These are phyloP conservation scores for Penicillium freii DNA, from an alignment of 2,329 filamentous ascomycete genomes.

Conservation along the genomic window DNA sequence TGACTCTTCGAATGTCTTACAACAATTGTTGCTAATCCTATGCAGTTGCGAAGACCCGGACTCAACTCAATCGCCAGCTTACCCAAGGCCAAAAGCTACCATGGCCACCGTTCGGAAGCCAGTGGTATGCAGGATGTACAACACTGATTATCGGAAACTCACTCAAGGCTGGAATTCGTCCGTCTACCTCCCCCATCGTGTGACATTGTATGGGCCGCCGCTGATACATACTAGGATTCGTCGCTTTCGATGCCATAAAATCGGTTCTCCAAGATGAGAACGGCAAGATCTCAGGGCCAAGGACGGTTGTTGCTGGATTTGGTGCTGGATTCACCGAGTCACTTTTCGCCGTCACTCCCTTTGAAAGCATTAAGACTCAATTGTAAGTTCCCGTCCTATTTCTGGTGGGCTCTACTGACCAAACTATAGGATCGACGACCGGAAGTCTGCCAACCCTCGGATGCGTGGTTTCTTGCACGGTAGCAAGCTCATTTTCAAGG, in stretches of 20 bases:
- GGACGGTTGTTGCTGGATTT: constrained; percentile 90
- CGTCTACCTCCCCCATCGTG: constrained; percentile 34
- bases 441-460: constrained; percentile 78
- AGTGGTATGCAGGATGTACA: constrained; percentile 98
- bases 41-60: constrained; percentile 86
- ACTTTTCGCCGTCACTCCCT: constrained; percentile 88
- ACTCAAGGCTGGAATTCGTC: constrained; percentile 91
- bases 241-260: constrained; percentile 96
- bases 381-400: constrained; percentile 50
- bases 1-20: constrained; percentile 26
- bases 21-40: constrained; percentile 9
- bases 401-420: background rate
- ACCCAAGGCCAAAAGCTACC: constrained; percentile 81
- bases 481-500: constrained; percentile 78
- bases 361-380: constrained; percentile 97
- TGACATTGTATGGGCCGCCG: background rate
- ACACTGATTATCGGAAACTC: constrained; percentile 96
- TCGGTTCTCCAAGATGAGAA: constrained; percentile 73
- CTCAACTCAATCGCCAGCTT: constrained; percentile 84
- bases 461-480: constrained; percentile 92
- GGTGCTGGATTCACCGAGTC: constrained; percentile 94
- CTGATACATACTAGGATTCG: constrained; percentile 62
- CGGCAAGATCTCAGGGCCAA: constrained; percentile 84
- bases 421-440: constrained; percentile 78
- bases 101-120: constrained; percentile 87